Conservation (phyloP, 192 early-diverging fungal species). For the Coemansia umbellata region DNA sequence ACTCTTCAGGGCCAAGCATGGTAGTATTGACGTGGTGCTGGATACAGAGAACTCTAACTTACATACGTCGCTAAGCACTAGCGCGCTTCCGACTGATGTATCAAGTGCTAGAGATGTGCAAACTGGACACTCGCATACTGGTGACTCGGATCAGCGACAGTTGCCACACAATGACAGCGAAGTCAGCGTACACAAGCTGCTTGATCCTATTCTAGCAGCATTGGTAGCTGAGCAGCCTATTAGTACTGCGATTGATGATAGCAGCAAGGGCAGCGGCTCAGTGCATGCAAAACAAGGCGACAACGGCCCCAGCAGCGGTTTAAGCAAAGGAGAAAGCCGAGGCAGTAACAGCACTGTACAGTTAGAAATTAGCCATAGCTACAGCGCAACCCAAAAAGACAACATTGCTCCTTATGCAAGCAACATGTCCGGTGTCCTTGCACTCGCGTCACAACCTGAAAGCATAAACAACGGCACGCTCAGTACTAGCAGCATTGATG, state of each 20-base stretch:
- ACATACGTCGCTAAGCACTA: slow-evolving; percentile 17
- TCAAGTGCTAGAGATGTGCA: background rate
- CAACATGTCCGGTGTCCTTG: background rate
- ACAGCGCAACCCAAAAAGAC: background rate
- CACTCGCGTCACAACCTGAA: too few species aligned
- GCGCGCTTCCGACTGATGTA: slow-evolving; percentile 1
- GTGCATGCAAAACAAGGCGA: too few species aligned
- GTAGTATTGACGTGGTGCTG: background rate
- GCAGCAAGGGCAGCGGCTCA: too few species aligned
- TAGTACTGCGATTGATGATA: background rate
- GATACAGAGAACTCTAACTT: background rate
- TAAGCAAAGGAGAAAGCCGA: background rate
- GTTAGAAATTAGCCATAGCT: background rate
- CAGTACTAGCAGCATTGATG: background rate
- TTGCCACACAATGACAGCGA: background rate
- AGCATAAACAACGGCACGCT: too few species aligned
- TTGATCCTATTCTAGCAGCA: slow-evolving; percentile 19
- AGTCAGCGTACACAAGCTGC: slow-evolving; percentile 13
- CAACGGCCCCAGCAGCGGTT: background rate
- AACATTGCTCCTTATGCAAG: background rate
- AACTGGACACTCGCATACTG: background rate
- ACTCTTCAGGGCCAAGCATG: background rate
- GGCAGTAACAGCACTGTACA: background rate
- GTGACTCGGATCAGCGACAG: too few species aligned
- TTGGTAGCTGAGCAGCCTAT: slow-evolving; percentile 6